Percentiles rank a stretch among this genome's conserved stretches.
phyloP scores from a whole-genome alignment of 2,329 filamentous ascomycete species.

The Hymenoscyphus scutula region DNA sequence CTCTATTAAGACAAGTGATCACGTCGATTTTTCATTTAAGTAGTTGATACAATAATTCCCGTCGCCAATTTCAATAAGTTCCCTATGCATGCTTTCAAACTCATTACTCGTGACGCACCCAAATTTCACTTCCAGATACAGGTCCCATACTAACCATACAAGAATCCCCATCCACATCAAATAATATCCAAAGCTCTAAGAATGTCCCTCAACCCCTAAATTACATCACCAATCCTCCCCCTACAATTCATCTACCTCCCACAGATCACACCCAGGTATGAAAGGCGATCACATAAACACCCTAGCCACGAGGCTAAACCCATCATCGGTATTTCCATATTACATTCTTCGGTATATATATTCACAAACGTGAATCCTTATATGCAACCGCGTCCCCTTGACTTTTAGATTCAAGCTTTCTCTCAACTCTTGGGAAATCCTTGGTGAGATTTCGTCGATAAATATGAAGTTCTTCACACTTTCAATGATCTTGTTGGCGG shows the following conservation, averaged over 20 bases:
- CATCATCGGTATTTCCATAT: background rate
- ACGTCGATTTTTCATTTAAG: too few relatives aligned
- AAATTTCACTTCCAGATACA: too few relatives aligned
- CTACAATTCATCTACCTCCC: background rate
- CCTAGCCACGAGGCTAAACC: slow-evolving; percentile 4
- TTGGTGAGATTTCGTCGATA: background rate
- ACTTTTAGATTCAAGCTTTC: background rate
- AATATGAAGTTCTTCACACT: slow-evolving; percentile 14
- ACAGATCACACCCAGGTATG: background rate
- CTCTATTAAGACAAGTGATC: too few relatives aligned
- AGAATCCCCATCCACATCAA: background rate
- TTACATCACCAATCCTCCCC: background rate
- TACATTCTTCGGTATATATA: background rate
- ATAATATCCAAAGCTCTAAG: background rate
- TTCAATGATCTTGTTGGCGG: slow-evolving; percentile 9
- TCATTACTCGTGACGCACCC: too few relatives aligned
- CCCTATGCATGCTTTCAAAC: too few relatives aligned
- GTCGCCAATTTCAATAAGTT: too few relatives aligned
- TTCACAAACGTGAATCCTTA: background rate
- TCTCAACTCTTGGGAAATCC: background rate
- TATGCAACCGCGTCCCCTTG: too few relatives aligned
- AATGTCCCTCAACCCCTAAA: background rate
- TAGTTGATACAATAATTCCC: too few relatives aligned
- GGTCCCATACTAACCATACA: too few relatives aligned
- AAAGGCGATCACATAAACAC: background rate